phyloP scores from a whole-genome alignment of 495 filamentous ascomycete species.

The Cercophora scortea region DNA sequence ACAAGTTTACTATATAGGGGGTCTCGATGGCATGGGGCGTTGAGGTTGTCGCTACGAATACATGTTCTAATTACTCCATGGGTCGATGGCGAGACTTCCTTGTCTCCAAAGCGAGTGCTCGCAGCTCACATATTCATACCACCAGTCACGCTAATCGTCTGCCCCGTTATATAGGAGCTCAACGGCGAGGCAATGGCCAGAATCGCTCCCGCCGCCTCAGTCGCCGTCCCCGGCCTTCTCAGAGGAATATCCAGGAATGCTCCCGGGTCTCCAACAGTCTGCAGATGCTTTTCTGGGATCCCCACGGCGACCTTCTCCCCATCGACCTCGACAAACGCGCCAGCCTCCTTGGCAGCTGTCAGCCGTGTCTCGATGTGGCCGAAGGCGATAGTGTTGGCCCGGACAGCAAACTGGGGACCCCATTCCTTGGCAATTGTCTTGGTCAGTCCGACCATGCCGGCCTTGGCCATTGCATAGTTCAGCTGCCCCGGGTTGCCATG shows the following conservation, averaged over 20 bases:
- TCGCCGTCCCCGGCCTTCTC: slow-evolving; percentile 63
- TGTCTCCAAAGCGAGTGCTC: no score
- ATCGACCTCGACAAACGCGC: slow-evolving; percentile 68
- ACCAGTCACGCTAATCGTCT: slow-evolving; percentile 79
- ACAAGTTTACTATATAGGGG: no score
- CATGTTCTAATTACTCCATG: no score
- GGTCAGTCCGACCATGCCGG: slow-evolving; percentile 68
- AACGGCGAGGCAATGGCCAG: slow-evolving; percentile 72
- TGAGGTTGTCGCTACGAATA: slow-evolving; percentile 2
- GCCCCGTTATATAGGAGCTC: slow-evolving; percentile 74
- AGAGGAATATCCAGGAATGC: slow-evolving; percentile 65
- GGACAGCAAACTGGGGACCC: slow-evolving; percentile 76
- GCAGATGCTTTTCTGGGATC: slow-evolving; percentile 50
- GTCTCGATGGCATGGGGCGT: slow-evolving; percentile 6
- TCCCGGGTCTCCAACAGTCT: slow-evolving; percentile 15
- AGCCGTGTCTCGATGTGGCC: slow-evolving; percentile 71
- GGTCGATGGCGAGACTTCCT: no score
- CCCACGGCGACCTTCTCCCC: slow-evolving; percentile 72
- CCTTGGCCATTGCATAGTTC: slow-evolving; percentile 80
- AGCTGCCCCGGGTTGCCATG: slow-evolving; percentile 82
- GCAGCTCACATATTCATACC: slow-evolving; percentile 65
- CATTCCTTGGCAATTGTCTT: slow-evolving; percentile 90
- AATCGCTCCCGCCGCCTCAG: slow-evolving; percentile 72
- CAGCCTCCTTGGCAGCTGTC: slow-evolving; percentile 72
- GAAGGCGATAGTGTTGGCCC: slow-evolving; percentile 78